Base-by-base conservation (phyloP, 2,329 filamentous ascomycete genomes). In the Leptographium radiaticola region DNA sequence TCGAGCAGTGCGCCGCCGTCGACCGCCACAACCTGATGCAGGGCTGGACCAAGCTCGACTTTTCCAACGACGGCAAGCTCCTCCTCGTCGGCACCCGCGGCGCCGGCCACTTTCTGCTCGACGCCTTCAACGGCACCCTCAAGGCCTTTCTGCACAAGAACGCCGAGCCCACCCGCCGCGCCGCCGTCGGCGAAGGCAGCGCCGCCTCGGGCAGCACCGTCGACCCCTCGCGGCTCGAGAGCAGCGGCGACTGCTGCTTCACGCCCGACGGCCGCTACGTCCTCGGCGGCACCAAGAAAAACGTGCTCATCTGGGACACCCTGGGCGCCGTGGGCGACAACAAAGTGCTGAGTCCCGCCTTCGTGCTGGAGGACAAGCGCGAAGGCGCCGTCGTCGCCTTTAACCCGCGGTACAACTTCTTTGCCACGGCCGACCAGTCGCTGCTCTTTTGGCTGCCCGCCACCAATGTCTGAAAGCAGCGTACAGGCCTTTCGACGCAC, bases 11-110 rank as follows among this genome's bases (percentile, higher is more conserved):
- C 47, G 65, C 71, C 63, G 56, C 70, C 63, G 62, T 73, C 51
- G 72, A 79, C 58, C 68, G 74, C 7, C 77, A 83, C 49, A 81
- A 86, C 51, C 69, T 77, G 1, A 72, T 79, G 57, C 77, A 76
- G 52, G 84, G 84, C 12, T 98, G 93, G 93, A 93, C 87, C 1
- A 89, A 86, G 61, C 76, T 98, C 44, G 89, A 95, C 62, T 97
- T 98, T 66, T 93, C 88, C 55, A 98, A 98, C 63, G 93, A 98
- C 63, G 93, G 93, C 18, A 95, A 95, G 64, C 81, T 81, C 56
- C 70, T 98, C 49, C 76, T 98, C 6, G 68, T 98, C 18, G 87
- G 87, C 15, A 97, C 91, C 2, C 87, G 84, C 49, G 88, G 87
- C 8, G 77, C 77, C 51, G 89, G 89, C 0, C 93, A 98, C 67